Conservation (phyloP, 257 asterid species). For the Coffea eugenioides region DNA sequence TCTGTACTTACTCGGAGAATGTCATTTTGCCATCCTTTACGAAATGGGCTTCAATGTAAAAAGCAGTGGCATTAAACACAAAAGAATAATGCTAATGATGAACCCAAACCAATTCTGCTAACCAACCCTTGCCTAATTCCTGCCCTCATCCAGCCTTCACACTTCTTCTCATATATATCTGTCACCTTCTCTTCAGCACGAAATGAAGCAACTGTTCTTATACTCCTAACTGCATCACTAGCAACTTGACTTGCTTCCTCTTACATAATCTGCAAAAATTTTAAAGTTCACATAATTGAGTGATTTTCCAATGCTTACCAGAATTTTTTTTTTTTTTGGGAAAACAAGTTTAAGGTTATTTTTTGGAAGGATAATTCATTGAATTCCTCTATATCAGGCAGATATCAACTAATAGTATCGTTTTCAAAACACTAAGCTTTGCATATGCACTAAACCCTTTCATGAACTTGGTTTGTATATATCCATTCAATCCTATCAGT, state of each 20-base stretch:
- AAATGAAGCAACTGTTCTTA: slow-evolving; percentile 84
- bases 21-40: slow-evolving; percentile 66
- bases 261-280: slow-evolving; percentile 55
- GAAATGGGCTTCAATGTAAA: slow-evolving; percentile 84
- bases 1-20: slow-evolving; percentile 49
- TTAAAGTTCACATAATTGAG: background rate
- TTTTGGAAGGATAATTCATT: too few relatives aligned
- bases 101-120: slow-evolving; percentile 76
- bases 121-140: slow-evolving; percentile 71
- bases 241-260: slow-evolving; percentile 94
- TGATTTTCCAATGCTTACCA: background rate
- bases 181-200: slow-evolving; percentile 84
- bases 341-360: too few relatives aligned
- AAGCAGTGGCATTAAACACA: slow-evolving; percentile 79
- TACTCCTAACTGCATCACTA: slow-evolving; percentile 82
- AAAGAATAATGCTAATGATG: slow-evolving; percentile 52
- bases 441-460: too few relatives aligned
- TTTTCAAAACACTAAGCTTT: too few relatives aligned
- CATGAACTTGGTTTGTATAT: too few relatives aligned
- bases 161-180: slow-evolving; percentile 64
- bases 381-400: too few relatives aligned
- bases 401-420: too few relatives aligned
- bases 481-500: too few relatives aligned
- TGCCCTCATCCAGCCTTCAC: slow-evolving; percentile 63
- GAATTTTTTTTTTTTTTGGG: too few relatives aligned